Evolutionary conservation across 2,329 filamentous ascomycete species (phyloP).

Genomic region (Aspergillus awamori): DNA sequence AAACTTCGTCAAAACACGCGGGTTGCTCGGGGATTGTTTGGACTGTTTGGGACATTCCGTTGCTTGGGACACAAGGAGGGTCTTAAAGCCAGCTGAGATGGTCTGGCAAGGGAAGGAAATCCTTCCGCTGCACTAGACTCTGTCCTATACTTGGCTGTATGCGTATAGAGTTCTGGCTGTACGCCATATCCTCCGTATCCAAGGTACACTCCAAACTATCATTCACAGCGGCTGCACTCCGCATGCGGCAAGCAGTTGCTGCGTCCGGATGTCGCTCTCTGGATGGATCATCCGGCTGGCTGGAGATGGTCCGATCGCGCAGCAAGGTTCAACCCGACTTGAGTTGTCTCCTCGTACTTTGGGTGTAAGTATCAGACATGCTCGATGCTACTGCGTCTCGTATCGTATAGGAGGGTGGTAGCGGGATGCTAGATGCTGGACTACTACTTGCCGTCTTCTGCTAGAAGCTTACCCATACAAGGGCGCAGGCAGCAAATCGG

Average conservation of each 20-base stretch:
- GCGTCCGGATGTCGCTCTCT: conserved; percentile 8
- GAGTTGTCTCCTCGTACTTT: neutral
- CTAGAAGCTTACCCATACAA: no score
- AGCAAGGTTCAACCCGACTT: conserved; percentile 11
- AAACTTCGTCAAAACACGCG: conserved; percentile 5
- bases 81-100: neutral
- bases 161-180: neutral
- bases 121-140: neutral
- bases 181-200: neutral
- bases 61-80: conserved; percentile 1
- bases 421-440: neutral
- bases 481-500: conserved; percentile 15
- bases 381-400: neutral
- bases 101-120: neutral
- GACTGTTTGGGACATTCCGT: conserved; percentile 6
- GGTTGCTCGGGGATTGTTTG: neutral
- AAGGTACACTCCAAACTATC: neutral
- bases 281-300: conserved; percentile 13
- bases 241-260: conserved; percentile 20
- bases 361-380: neutral
- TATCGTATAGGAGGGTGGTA: neutral
- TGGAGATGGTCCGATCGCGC: conserved; percentile 5
- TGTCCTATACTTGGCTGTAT: neutral
- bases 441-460: neutral
- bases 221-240: conserved; percentile 17